These are phyloP conservation scores for Colletotrichum chlorophyti DNA, from an alignment of 2,329 filamentous ascomycete genomes.

Conservation along the genomic window DNA sequence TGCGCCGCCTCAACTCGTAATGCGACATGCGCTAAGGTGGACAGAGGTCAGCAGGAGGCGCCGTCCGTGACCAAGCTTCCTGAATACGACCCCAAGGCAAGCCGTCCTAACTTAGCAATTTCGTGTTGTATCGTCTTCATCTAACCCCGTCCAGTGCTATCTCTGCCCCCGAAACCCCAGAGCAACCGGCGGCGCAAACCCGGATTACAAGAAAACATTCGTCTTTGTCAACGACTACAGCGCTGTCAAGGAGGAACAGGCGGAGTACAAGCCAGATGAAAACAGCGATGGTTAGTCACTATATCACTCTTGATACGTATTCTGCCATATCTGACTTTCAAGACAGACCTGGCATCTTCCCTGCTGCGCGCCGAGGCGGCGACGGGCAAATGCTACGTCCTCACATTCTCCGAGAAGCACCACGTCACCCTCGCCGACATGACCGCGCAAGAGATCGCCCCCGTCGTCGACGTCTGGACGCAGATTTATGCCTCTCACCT, in stretches of 20 bases:
- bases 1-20: neutral
- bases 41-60: slow-evolving; percentile 78
- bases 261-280: slow-evolving; percentile 67
- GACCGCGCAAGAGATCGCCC: slow-evolving; percentile 75
- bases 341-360: slow-evolving; percentile 73
- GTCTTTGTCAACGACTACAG: slow-evolving; percentile 98
- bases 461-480: slow-evolving; percentile 90
- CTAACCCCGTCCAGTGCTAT: slow-evolving; percentile 72
- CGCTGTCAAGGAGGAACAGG: slow-evolving; percentile 92
- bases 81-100: slow-evolving; percentile 77
- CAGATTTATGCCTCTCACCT: slow-evolving; percentile 86
- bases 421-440: slow-evolving; percentile 94
- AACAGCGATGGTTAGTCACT: slow-evolving; percentile 49
- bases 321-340: neutral
- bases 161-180: slow-evolving; percentile 91
- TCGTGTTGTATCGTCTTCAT: neutral
- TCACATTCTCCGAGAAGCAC: slow-evolving; percentile 92
- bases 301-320: no score
- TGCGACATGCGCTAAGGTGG: slow-evolving; percentile 7
- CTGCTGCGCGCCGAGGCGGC: slow-evolving; percentile 85
- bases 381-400: slow-evolving; percentile 94
- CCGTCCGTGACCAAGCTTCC: slow-evolving; percentile 74
- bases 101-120: no score
- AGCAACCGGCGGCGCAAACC: slow-evolving; percentile 86
- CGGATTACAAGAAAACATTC: slow-evolving; percentile 85